Base-by-base conservation (phyloP, 2,329 filamentous ascomycete species). In the Aspergillus neoniger region DNA sequence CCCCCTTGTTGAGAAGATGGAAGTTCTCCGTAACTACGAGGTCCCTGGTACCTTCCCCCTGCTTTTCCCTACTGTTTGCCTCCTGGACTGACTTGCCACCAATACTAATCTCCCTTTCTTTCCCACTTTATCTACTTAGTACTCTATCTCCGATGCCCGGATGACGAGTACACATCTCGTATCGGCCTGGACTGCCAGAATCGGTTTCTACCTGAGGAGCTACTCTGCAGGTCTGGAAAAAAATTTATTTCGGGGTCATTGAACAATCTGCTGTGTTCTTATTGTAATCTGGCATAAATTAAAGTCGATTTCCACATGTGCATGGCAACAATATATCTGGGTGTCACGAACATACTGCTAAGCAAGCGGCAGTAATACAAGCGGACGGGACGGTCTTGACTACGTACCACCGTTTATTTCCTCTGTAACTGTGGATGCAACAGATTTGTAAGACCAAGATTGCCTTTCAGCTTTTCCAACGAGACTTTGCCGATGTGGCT, bases 401-500 rank as follows among this genome's bases (percentile, higher is more conserved):
- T 50, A 50, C 47, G 47, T 50, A 50, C 47, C 15, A 32, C 25
- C 25, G 5, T 21, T 21, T 21, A 50, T 28, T 50, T 32, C 32
- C 15, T 50, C 47, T 50, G 47, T 50, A 50, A 50, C 25, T 50
- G 47, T 50, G 47, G 47, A 17, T 50, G 47, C 47, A 32, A 32
- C 47, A 50, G 47, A 50, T 12, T 30, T 30, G 47, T 25, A 50
- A 10, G 25, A 30, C 14, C 19, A 44, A 44, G 7, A 50, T 32
- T 17, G n/a, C 15, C 23, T 15, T 50, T 12, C 44, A 49, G 15
- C 14, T 12, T 49, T 36, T 53, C 32, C 56, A 21, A 58, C 23
- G 23, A 38, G 53, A 28, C 43, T 53, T 25, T 55, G 59, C 53
- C 50, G 57, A 58, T 23, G 38, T 32, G 52, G 36, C 60, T 64